A percentile compares a stretch with the other conserved stretches of the same genome.
Conservation (phyloP, 2,329 filamentous ascomycete species). For the Chlorencoelia australis region DNA sequence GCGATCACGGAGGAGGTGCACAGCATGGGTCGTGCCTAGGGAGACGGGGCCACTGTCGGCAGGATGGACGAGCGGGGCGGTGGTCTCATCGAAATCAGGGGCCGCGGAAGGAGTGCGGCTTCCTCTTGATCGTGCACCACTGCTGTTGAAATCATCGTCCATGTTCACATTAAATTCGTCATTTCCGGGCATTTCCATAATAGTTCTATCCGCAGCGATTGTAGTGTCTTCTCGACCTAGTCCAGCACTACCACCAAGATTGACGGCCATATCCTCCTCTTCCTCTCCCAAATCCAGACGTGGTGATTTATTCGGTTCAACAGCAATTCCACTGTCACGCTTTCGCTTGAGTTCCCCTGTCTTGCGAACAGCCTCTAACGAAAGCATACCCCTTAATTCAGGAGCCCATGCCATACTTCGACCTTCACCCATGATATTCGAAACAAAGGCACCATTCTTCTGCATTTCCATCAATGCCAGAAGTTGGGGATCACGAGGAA, state of each 20-base stretch:
- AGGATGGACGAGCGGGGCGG: conserved; percentile 65
- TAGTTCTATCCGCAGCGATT: conserved; percentile 45
- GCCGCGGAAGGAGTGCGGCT: conserved; percentile 31
- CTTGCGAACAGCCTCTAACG: conserved; percentile 67
- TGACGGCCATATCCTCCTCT: conserved; percentile 39
- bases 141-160: conserved; percentile 38
- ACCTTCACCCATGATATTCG: conserved; percentile 73
- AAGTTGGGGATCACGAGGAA: conserved; percentile 79
- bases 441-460: conserved; percentile 81
- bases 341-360: conserved; percentile 85
- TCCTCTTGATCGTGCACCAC: conserved; percentile 32
- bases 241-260: conserved; percentile 38
- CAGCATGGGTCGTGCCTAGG: conserved; percentile 86
- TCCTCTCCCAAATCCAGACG: conserved; percentile 56
- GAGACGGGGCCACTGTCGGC: conserved; percentile 81
- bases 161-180: conserved; percentile 33
- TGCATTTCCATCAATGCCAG: conserved; percentile 87
- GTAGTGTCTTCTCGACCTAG: conserved; percentile 35
- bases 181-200: conserved; percentile 54
- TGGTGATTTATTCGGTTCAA: conserved; percentile 50
- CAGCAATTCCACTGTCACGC: conserved; percentile 74
- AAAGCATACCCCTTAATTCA: conserved; percentile 86
- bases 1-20: conserved; percentile 82
- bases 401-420: conserved; percentile 77
- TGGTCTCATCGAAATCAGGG: conserved; percentile 70